Base-by-base conservation (phyloP, 495 filamentous ascomycete species). In the Aspergillus affinis region DNA sequence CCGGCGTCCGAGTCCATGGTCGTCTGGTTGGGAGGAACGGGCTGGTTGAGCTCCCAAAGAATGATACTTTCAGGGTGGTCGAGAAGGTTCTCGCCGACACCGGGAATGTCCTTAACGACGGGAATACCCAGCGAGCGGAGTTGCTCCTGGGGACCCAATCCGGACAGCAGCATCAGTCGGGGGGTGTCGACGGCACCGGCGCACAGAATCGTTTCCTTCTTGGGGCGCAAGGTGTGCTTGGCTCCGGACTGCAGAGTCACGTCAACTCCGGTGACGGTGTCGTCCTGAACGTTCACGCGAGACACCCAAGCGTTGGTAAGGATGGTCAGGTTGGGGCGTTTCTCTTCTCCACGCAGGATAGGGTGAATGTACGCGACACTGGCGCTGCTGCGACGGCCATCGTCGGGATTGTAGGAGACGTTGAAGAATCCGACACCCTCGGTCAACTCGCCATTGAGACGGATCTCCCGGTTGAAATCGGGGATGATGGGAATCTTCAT, bases 341-440 rank as follows among this genome's bases (percentile, higher is more conserved):
- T 86, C 77, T 92, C 89, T 32, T 89, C 84, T 7, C 88, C 89
- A 12, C 83, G 80, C 32, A 94, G 77, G 58, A 94, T 91, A 20
- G 90, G 90, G 66, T 94, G 90, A 68, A 94, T 90, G 69, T 94
- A 94, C 17, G 90, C 90, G 4, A 94, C 90, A 65, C 84, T 88
- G 53, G 90, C 89, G 69, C 88, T 91, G 78, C 87, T 90, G 48
- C 90, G 82, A 58, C 82, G 82, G 61, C 90, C 90, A 65, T 89
- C 82, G 62, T 92, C 89, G 0, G 90, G 90, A 70, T 92, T 91
- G 75, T 92, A 94, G 30, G 88, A 82, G 41, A 94, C 85, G 47
- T 85, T 89, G 81, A 94, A 92, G 79, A 93, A 94, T 19, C 90
- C 90, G 4, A 91, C 89, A 55, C 88, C 86, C 68, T 87, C 78